These are phyloP conservation scores for Acrocalymma vagum DNA, from an alignment of 2,329 filamentous ascomycete genomes.

Conservation along the genomic window DNA sequence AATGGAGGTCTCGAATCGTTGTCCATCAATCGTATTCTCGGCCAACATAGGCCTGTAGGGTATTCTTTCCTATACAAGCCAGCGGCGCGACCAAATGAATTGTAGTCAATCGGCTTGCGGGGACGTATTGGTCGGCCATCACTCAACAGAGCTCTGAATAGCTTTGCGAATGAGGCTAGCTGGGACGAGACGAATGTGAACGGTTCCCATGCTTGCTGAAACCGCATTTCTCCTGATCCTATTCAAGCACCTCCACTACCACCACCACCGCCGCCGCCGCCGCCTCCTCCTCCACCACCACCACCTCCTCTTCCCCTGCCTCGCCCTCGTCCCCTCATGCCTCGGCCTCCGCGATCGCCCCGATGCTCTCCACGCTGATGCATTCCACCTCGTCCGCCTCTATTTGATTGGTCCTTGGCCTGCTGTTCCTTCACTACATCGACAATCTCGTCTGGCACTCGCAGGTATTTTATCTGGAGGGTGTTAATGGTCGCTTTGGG, in stretches of 20 bases:
- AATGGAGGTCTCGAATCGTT: too few relatives aligned
- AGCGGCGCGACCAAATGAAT: too few relatives aligned
- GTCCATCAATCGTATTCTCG: too few relatives aligned
- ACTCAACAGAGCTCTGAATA: too few relatives aligned
- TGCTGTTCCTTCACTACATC: constrained; percentile 94
- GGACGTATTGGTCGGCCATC: too few relatives aligned
- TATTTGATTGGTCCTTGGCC: constrained; percentile 67
- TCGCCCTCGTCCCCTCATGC: constrained; percentile 63
- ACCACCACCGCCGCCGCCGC: constrained; percentile 44
- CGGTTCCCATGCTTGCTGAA: too few relatives aligned
- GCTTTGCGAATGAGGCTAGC: too few relatives aligned
- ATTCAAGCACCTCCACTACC: constrained; percentile 1
- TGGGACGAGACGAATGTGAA: too few relatives aligned
- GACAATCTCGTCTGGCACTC: constrained; percentile 96
- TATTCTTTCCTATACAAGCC: too few relatives aligned
- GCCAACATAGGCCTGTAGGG: too few relatives aligned
- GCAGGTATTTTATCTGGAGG: constrained; percentile 92
- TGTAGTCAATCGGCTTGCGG: too few relatives aligned
- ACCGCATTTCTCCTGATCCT: not conserved
- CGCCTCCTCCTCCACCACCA: constrained; percentile 55
- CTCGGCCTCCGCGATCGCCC: constrained; percentile 59
- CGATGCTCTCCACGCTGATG: constrained; percentile 64
- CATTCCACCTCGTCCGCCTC: constrained; percentile 72
- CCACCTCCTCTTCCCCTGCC: constrained; percentile 64
- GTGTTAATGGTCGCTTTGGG: constrained; percentile 7